Conservation (phyloP, 768 basidiomycete genomes). For the Amanita fuliginea region DNA sequence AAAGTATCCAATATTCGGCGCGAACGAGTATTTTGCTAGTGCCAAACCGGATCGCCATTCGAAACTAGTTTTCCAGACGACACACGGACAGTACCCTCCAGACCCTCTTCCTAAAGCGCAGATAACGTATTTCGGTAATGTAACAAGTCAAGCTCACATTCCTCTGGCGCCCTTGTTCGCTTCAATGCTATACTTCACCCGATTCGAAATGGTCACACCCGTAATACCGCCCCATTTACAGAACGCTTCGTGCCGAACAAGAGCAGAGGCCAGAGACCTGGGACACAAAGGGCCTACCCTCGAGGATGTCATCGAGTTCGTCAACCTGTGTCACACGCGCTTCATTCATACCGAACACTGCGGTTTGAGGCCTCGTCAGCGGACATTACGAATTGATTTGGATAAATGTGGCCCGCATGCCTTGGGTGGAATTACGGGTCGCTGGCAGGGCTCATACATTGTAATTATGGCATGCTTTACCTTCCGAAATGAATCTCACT, state of each 20-base stretch:
- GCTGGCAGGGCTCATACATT: slow-evolving; percentile 38
- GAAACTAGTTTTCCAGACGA: slow-evolving; percentile 9
- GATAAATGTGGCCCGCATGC: slow-evolving; percentile 22
- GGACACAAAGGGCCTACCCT: slow-evolving; percentile 29
- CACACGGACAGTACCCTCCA: slow-evolving; percentile 18
- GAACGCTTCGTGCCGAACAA: slow-evolving; percentile 14
- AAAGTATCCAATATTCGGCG: slow-evolving; percentile 31
- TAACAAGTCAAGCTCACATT: slow-evolving; percentile 19
- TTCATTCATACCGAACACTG: slow-evolving; percentile 21
- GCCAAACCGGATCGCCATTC: slow-evolving; percentile 8
- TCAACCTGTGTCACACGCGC: slow-evolving; percentile 28
- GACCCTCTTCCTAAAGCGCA: slow-evolving; percentile 17
- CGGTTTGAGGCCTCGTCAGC: neutral
- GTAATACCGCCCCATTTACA: slow-evolving; percentile 28
- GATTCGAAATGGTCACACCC: slow-evolving; percentile 23
- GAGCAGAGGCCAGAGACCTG: slow-evolving; percentile 18
- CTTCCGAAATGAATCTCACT: neutral
- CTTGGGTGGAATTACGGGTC: slow-evolving; percentile 33
- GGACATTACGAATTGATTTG: slow-evolving; percentile 1
- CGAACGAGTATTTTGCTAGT: slow-evolving; percentile 23
- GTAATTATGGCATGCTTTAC: slow-evolving; percentile 18
- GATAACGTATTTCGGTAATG: slow-evolving; percentile 32
- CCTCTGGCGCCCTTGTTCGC: slow-evolving; percentile 37
- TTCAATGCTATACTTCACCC: slow-evolving; percentile 34
- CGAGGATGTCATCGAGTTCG: slow-evolving; percentile 35